phyloP scores from a whole-genome alignment of 192 early-diverging fungal genomes.

The Entomortierella beljakovae region DNA sequence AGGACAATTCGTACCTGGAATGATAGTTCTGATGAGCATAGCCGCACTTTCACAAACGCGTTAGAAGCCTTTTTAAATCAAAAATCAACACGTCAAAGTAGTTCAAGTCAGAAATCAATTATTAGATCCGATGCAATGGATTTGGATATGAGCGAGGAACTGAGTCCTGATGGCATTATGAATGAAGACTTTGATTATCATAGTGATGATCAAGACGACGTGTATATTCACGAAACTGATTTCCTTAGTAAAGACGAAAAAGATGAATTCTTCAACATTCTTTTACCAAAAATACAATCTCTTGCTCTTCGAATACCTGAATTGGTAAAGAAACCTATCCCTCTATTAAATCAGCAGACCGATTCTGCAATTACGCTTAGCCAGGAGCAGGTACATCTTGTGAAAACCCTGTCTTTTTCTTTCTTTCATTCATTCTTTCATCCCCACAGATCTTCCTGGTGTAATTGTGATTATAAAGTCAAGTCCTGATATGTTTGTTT shows the following conservation, averaged over 20 bases:
- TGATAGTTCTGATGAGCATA: not conserved
- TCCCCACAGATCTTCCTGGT: too few relatives aligned
- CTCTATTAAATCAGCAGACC: constrained; percentile 31
- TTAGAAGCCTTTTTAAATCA: constrained; percentile 32
- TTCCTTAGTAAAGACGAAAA: constrained; percentile 25
- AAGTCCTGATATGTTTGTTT: not conserved
- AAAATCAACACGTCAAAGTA: not conserved
- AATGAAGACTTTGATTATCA: not conserved
- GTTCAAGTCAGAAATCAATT: not conserved
- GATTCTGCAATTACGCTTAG: constrained; percentile 47
- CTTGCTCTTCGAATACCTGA: too few relatives aligned
- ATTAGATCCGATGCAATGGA: not conserved
- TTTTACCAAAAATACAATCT: too few relatives aligned
- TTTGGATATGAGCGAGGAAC: not conserved
- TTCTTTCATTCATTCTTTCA: not conserved
- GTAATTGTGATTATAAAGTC: not conserved
- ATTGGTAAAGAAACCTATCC: too few relatives aligned
- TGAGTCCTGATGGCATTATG: not conserved
- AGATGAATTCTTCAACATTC: constrained; percentile 21
- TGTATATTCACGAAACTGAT: constrained; percentile 11
- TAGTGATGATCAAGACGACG: not conserved
- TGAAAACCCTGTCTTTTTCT: not conserved
- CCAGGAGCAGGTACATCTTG: constrained; percentile 32
- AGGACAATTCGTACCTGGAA: constrained; percentile 24
- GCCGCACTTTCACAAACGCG: constrained; percentile 11